Percentiles rank a stretch among this genome's conserved stretches.
Conservation (phyloP, 352 stramenopile genomes). For the Pilasporangium apinafurcum region DNA sequence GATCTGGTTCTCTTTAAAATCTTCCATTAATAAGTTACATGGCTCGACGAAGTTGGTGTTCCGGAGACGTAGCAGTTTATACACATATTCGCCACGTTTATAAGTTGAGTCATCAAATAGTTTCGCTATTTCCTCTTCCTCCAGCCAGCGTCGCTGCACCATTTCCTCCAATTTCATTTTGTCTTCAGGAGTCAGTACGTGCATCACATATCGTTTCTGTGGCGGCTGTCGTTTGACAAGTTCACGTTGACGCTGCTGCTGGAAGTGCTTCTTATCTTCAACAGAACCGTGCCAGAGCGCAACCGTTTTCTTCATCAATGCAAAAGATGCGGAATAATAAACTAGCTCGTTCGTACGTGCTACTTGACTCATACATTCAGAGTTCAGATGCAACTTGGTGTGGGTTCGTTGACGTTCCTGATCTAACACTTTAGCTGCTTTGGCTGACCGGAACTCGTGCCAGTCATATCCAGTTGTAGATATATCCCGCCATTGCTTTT, state of each 20-base stretch:
- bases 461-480: slow-evolving; percentile 12
- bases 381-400: neutral
- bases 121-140: slow-evolving; percentile 6
- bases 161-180: slow-evolving; percentile 2
- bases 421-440: neutral
- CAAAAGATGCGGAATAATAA: slow-evolving; percentile 41
- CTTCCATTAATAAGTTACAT: no score
- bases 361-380: no score
- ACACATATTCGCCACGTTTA: no score
- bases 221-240: slow-evolving; percentile 12
- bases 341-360: slow-evolving; percentile 20
- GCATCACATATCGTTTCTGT: slow-evolving; percentile 21
- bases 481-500: neutral
- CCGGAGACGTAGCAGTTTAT: no score
- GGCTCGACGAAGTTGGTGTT: no score
- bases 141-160: slow-evolving; percentile 4
- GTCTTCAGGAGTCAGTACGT: slow-evolving; percentile 6
- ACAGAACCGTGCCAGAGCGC: slow-evolving; percentile 33
- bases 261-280: slow-evolving; percentile 2
- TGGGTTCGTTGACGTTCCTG: neutral
- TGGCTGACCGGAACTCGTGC: slow-evolving; percentile 16
- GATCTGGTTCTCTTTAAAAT: no score
- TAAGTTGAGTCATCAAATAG: slow-evolving; percentile 31
- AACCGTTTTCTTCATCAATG: slow-evolving; percentile 39
- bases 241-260: slow-evolving; percentile 10